Base-by-base conservation (phyloP, 2,329 filamentous ascomycete genomes). In the Cryphonectria carpinicola region DNA sequence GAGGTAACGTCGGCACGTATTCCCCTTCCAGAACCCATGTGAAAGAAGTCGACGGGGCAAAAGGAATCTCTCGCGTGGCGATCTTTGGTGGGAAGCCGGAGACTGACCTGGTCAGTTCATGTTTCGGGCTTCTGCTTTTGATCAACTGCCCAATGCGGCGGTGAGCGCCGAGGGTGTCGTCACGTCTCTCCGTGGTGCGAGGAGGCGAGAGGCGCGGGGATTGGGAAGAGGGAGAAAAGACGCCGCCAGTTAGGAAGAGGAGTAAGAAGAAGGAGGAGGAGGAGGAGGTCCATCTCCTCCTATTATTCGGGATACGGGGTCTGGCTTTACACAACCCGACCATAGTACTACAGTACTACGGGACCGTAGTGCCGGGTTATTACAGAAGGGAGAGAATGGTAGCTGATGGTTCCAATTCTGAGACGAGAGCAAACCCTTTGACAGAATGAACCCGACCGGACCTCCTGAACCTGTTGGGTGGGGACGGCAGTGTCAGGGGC, bases 361-460 rank as follows among this genome's bases (percentile, higher is more conserved):
- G 54, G n/a, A 49, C 46, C 22, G 22, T 49, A 49, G 46, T 49
- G 46, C 46, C 46, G 46, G 46, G 22, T 11, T 49, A 49, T 49
- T n/a, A 49, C 46, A 49, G 22, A 49, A 22, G 19, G 22, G 7
- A 39, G 46, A 11, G 22, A 3, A 49, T 49, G 11, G 22, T n/a
- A n/a, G 22, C 37, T 11, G 2, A 11, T 49, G 19, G 22, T n/a
- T 7, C 19, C 43, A 11, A 2, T 14, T 61, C 58, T 61, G 58
- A 61, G 58, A 61, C 58, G 58, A 39, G 58, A 39, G 58, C 17
- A 61, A n/a, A 6, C 32, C 58, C 58, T 35, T 22, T 61, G 35
- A 4, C 19, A 61, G 43, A 49, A 49, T 17, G 43, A 19, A 49
- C 4, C 19, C 43, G 43, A 49, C 43, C 3, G 10, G 11, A 11